Conservation (phyloP, 306 rosid species). For the Sicyos edulis region DNA sequence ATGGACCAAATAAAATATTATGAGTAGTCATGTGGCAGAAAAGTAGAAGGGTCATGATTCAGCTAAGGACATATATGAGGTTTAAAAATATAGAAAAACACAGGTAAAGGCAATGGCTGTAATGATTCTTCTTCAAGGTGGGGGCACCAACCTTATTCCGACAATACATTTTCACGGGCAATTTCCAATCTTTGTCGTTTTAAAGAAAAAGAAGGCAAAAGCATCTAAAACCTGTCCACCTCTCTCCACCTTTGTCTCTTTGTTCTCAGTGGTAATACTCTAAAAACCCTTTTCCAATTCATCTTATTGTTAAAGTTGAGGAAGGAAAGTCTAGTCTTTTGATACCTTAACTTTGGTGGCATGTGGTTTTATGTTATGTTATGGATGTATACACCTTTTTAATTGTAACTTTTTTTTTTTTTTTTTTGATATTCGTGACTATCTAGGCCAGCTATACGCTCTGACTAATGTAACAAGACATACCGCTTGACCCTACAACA, state of each 20-base stretch:
- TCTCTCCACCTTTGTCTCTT: conserved; percentile 42
- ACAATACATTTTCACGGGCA: conserved; percentile 64
- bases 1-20: background rate
- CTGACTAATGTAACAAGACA: no score
- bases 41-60: conserved; percentile 24
- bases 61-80: conserved; percentile 18
- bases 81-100: background rate
- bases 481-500: no score
- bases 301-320: background rate
- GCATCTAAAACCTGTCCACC: conserved; percentile 27
- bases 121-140: conserved; percentile 64
- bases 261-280: conserved; percentile 21
- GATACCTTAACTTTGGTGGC: background rate
- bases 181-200: conserved; percentile 46
- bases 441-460: no score
- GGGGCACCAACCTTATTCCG: conserved; percentile 38
- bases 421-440: no score
- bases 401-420: no score
- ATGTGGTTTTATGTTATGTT: background rate
- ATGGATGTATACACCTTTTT: background rate
- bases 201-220: conserved; percentile 28
- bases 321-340: background rate
- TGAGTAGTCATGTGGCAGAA: conserved; percentile 15
- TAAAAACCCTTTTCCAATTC: background rate
- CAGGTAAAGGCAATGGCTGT: conserved; percentile 22